phyloP scores from a whole-genome alignment of 352 stramenopile genomes.

The Halophytophthora batemanensis region DNA sequence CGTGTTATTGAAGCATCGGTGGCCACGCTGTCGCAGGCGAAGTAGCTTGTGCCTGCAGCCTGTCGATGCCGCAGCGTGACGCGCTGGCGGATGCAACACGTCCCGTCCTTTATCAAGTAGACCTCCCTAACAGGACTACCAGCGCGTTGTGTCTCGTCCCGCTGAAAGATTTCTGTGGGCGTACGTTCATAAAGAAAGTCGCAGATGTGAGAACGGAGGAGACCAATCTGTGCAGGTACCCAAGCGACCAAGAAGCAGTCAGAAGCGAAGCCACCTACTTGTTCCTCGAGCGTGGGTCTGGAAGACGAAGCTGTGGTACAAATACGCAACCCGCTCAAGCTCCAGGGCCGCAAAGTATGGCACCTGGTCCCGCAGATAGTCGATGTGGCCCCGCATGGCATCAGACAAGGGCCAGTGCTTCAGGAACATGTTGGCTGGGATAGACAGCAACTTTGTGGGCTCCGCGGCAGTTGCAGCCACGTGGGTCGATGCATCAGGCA shows the following conservation, averaged over 20 bases:
- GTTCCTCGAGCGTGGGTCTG: slow-evolving; percentile 38
- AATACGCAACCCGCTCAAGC: slow-evolving; percentile 49
- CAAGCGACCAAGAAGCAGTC: too few relatives aligned
- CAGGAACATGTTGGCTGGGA: slow-evolving; percentile 43
- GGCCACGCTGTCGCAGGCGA: slow-evolving; percentile 4
- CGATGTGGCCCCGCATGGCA: slow-evolving; percentile 36
- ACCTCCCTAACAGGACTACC: slow-evolving; percentile 16
- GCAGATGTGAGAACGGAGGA: slow-evolving; percentile 1
- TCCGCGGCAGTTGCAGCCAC: slow-evolving; percentile 47
- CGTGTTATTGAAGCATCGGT: background rate
- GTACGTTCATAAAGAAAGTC: too few relatives aligned
- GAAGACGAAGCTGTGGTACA: slow-evolving; percentile 55
- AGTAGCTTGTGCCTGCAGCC: background rate
- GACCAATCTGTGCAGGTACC: background rate
- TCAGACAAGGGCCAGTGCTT: slow-evolving; percentile 36
- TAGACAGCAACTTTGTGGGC: slow-evolving; percentile 48
- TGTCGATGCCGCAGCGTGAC: slow-evolving; percentile 13
- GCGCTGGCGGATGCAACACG: slow-evolving; percentile 40
- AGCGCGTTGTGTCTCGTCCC: slow-evolving; percentile 12
- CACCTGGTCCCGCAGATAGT: slow-evolving; percentile 42
- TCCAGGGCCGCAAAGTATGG: slow-evolving; percentile 44
- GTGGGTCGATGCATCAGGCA: slow-evolving; percentile 29
- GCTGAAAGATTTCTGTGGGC: slow-evolving; percentile 39
- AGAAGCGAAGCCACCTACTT: slow-evolving; percentile 26
- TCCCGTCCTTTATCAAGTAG: slow-evolving; percentile 50